Evolutionary conservation across 176 grass and related monocot genomes (phyloP).

Genomic region (Carex cristatella): DNA sequence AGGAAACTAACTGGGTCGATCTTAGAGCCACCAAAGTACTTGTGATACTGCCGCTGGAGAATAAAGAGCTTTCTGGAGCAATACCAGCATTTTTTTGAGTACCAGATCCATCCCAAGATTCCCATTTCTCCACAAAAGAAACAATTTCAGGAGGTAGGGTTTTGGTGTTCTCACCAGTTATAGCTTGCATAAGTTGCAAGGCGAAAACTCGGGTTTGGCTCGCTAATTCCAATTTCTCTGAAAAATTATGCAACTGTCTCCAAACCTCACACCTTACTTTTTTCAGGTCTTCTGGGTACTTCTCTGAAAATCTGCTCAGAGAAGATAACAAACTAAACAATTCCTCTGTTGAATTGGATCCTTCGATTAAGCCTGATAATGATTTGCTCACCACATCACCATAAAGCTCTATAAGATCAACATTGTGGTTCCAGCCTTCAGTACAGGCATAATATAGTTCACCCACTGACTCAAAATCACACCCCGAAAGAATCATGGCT

Average conservation of each 20-base stretch:
- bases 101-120: constrained; percentile 74
- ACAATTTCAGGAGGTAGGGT: constrained; percentile 67
- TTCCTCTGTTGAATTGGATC: constrained; percentile 28
- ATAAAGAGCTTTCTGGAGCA: constrained; percentile 12
- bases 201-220: constrained; percentile 65
- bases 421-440: constrained; percentile 27
- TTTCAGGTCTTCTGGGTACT: constrained; percentile 52
- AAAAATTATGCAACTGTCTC: constrained; percentile 64
- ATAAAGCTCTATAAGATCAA: constrained; percentile 67
- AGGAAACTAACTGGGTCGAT: constrained; percentile 62
- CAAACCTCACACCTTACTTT: constrained; percentile 64
- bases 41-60: constrained; percentile 52
- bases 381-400: constrained; percentile 32
- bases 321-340: constrained; percentile 64
- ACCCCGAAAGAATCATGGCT: constrained; percentile 82
- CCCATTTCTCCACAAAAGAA: constrained; percentile 79
- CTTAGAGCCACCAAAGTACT: constrained; percentile 73
- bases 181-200: constrained; percentile 80
- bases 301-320: constrained; percentile 47
- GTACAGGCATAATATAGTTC: constrained; percentile 52
- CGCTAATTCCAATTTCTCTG: constrained; percentile 66
- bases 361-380: constrained; percentile 41
- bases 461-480: constrained; percentile 55
- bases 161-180: constrained; percentile 76
- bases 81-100: background rate